A percentile compares a stretch with the other conserved stretches of the same genome.
Conservation (phyloP, 2,329 filamentous ascomycete genomes). For the Zymoseptoria passerinii region DNA sequence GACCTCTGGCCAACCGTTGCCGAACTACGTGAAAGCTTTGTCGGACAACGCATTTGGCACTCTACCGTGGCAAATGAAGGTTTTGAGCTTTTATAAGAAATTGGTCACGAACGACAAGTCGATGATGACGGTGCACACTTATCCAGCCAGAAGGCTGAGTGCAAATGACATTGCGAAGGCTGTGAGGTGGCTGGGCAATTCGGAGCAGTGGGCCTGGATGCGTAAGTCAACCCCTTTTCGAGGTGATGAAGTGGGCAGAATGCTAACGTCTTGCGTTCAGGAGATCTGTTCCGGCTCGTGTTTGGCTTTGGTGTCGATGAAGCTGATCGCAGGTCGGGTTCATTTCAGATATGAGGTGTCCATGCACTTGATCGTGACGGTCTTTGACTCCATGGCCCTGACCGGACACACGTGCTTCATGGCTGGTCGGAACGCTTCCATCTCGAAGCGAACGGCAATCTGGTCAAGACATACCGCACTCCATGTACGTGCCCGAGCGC, state of each 20-base stretch:
- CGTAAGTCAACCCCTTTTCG: slow-evolving; percentile 15
- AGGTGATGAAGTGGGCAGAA: neutral
- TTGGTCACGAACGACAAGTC: slow-evolving; percentile 66
- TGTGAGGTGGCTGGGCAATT: slow-evolving; percentile 65
- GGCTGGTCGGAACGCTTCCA: too few relatives aligned
- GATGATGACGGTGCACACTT: slow-evolving; percentile 48
- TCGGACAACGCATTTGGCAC: slow-evolving; percentile 72
- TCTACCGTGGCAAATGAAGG: slow-evolving; percentile 57
- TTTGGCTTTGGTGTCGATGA: slow-evolving; percentile 81
- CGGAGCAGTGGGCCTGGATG: slow-evolving; percentile 68
- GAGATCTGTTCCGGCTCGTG: slow-evolving; percentile 73
- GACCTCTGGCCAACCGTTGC: slow-evolving; percentile 49
- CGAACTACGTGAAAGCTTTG: slow-evolving; percentile 67
- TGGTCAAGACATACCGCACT: too few relatives aligned
- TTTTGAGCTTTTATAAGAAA: slow-evolving; percentile 73
- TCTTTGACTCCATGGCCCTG: neutral
- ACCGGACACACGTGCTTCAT: neutral
- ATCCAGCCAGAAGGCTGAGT: slow-evolving; percentile 54
- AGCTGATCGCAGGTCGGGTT: slow-evolving; percentile 33
- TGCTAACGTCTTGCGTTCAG: neutral
- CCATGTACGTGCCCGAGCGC: too few relatives aligned
- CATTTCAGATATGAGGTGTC: slow-evolving; percentile 9
- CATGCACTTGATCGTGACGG: neutral
- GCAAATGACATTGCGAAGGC: slow-evolving; percentile 74
- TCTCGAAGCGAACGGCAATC: too few relatives aligned